Conservation (phyloP, 345 rosid genomes). For the Populus davidiana region DNA sequence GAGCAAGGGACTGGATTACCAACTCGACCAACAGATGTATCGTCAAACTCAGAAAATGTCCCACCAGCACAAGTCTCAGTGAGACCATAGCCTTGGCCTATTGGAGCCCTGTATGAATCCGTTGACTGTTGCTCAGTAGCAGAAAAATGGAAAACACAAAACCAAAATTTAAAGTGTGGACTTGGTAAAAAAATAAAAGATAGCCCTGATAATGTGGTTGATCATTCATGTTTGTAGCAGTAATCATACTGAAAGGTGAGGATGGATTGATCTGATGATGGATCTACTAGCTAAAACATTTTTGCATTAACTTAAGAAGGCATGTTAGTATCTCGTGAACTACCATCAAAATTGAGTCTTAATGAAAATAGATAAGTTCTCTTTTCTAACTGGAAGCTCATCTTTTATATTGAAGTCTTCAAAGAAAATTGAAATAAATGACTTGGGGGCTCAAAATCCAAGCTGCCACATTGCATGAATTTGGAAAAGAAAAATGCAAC, state of each 20-base stretch:
- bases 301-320: not conserved
- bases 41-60: slow-evolving; percentile 94
- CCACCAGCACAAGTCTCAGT: slow-evolving; percentile 99
- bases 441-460: not conserved
- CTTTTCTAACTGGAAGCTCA: not conserved
- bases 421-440: not conserved
- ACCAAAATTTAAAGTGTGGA: not conserved
- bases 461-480: not conserved
- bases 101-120: slow-evolving; percentile 71
- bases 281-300: not conserved
- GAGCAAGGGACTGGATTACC: slow-evolving; percentile 98
- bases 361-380: not conserved
- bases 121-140: slow-evolving; percentile 4
- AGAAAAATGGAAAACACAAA: not conserved
- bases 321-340: not conserved
- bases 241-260: not conserved
- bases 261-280: not conserved
- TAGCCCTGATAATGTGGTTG: not conserved
- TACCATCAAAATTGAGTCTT: not conserved
- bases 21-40: slow-evolving; percentile 92
- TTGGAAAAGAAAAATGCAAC: not conserved
- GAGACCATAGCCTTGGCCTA: slow-evolving; percentile 98
- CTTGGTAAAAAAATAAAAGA: not conserved
- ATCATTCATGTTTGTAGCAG: not conserved
- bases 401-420: not conserved